These are phyloP conservation scores for Lasiosphaeria ovina DNA, from an alignment of 495 filamentous ascomycete species.

Conservation along the genomic window DNA sequence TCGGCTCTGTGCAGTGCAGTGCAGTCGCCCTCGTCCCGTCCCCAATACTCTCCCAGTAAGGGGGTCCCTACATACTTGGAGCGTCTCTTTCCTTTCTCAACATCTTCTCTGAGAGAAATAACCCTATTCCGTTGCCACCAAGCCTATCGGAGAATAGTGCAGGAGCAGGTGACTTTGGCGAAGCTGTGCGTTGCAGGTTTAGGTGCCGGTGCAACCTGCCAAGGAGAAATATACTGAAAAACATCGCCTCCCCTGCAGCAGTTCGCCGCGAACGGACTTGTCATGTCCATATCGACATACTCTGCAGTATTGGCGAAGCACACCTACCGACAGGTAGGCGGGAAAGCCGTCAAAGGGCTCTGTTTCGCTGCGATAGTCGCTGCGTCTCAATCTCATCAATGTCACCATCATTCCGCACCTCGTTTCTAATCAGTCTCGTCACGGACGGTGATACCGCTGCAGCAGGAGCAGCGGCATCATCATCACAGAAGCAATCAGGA, in stretches of 20 bases:
- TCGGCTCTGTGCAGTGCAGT: neutral
- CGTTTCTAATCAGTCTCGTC: neutral
- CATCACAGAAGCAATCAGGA: too few species aligned
- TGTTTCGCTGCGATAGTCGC: conserved; percentile 4
- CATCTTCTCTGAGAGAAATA: neutral
- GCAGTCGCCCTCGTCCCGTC: neutral
- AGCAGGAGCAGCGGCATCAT: too few species aligned
- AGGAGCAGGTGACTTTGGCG: conserved; percentile 9
- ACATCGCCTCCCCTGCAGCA: conserved; percentile 22
- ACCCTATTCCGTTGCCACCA: conserved; percentile 3
- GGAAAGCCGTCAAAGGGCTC: neutral
- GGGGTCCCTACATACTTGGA: neutral
- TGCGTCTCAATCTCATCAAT: neutral
- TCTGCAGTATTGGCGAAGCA: neutral
- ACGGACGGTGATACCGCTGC: neutral
- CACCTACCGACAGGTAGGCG: conserved; percentile 2
- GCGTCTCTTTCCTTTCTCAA: neutral
- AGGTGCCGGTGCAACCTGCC: conserved; percentile 11
- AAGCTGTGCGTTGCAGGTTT: conserved; percentile 21
- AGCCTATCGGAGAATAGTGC: conserved; percentile 21
- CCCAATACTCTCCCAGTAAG: neutral
- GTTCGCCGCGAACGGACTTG: conserved; percentile 20
- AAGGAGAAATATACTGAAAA: conserved; percentile 8
- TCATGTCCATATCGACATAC: conserved; percentile 1
- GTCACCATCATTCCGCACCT: conserved; percentile 3